Evolutionary conservation across 345 rosid genomes (phyloP).

Genomic region (Eucalyptus regnans): DNA sequence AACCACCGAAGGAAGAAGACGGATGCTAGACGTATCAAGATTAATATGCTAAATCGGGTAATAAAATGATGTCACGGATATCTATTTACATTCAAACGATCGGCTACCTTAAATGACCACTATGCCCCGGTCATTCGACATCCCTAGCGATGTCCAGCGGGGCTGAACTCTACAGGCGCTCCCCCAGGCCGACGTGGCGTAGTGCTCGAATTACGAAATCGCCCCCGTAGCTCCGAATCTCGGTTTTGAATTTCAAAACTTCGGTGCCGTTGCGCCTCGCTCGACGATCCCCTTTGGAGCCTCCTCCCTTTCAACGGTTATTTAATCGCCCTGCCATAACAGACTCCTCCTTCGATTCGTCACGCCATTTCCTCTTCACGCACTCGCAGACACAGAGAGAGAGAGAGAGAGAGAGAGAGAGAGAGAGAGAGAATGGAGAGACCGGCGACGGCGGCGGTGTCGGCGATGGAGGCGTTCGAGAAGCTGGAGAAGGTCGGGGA

Average conservation of each 20-base stretch:
- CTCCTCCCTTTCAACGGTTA: background rate
- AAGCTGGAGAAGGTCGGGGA: conserved; percentile 99
- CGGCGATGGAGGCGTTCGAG: conserved; percentile 88
- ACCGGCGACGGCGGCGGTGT: conserved; percentile 14
- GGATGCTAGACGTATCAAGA: background rate
- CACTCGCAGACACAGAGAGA: background rate
- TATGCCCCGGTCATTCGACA: background rate
- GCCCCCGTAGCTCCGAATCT: background rate
- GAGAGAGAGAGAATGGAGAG: conserved; percentile 22
- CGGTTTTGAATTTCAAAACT: background rate
- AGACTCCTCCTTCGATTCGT: background rate
- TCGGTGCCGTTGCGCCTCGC: background rate
- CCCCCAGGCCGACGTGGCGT: background rate
- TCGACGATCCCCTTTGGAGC: background rate
- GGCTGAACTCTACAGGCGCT: background rate
- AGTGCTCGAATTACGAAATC: background rate
- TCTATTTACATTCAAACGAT: background rate
- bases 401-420: background rate
- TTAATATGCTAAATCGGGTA: background rate
- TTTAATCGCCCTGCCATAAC: background rate
- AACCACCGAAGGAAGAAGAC: background rate
- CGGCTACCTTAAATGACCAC: background rate
- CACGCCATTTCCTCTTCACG: background rate
- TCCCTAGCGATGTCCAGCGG: background rate
- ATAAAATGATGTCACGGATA: background rate